A percentile compares a stretch with the other conserved stretches of the same genome.
Evolutionary conservation across 78 protist species (phyloP).

Genomic region (Chrysochromulina parva): DNA sequence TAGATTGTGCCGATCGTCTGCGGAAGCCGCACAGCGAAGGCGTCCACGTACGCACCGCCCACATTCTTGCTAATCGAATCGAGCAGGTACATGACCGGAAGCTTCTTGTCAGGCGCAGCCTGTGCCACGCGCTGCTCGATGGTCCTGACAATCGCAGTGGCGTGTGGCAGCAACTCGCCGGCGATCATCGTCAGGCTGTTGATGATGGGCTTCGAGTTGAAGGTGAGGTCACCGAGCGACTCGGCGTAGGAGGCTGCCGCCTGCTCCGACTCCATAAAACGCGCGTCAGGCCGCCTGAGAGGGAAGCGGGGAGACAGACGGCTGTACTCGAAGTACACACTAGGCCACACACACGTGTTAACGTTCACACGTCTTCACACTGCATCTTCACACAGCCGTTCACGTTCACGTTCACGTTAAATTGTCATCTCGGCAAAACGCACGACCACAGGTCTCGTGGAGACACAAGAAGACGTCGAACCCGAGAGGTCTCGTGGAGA

Average conservation of each 20-base stretch:
- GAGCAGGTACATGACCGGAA: conserved; percentile 36
- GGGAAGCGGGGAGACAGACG: too few relatives aligned
- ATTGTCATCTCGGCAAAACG: too few relatives aligned
- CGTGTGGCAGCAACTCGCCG: background rate
- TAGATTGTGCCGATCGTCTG: background rate
- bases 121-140: background rate
- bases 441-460: too few relatives aligned
- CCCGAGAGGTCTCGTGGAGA: too few relatives aligned
- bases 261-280: background rate
- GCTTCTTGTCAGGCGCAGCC: conserved; percentile 14
- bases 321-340: too few relatives aligned
- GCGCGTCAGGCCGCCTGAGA: too few relatives aligned
- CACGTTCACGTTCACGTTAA: too few relatives aligned
- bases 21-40: background rate
- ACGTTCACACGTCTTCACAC: too few relatives aligned
- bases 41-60: conserved; percentile 6
- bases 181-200: conserved; percentile 42
- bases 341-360: too few relatives aligned
- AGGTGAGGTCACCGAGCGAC: conserved; percentile 26
- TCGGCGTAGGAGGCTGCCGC: background rate
- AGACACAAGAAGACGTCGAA: too few relatives aligned
- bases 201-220: conserved; percentile 51
- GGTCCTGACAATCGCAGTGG: conserved; percentile 4
- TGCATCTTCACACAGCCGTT: too few relatives aligned
- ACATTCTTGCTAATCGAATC: conserved; percentile 43